Evolutionary conservation across 495 filamentous ascomycete genomes (phyloP), one percentile per base, ranked within the genome.

Genomic region (Penicillium bovifimosum): DNA sequence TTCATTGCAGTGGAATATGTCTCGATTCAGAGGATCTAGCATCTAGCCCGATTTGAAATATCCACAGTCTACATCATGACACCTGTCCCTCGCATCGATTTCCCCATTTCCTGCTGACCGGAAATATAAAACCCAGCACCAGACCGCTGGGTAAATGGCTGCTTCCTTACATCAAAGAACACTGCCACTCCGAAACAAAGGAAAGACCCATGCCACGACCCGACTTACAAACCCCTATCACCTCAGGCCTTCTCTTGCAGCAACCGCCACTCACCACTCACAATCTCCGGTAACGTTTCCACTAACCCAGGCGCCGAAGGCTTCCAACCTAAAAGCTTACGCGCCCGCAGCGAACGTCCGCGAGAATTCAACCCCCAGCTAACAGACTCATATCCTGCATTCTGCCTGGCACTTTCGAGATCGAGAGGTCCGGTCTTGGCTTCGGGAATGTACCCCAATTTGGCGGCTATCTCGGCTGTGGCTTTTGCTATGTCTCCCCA

Each of bases 401-500:
- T 63, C 5, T 57, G 47, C 39, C 64, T 64, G 4, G 62, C 55
- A 3, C 53, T 61, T 8, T 73, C 63, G 5, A 70, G n/a, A 14
- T 59, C 54, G 16, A 66, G 54, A 6, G 43, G 18, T 33, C 67
- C 54, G 5, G 83, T 72, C 41, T 74, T 74, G 0, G 77, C 70
- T 28, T 75, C 68, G 7, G 81, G 68, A 17, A 90, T 68, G 38
- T 81, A 79, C 0, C 84, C 82, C 62, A 80, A 75, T 55, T 80
- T 76, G 9, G 76, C 63, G 6, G 82, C 83, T 59, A 75, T 75
- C 27, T 78, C 66, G 2, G 79, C 86, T 43, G 90, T 72, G 29
- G 64, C 55, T 48, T 68, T 66, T 3, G 83, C 67, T 17, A 90
- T 52, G 3, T 87, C 77, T 10, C 80, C 82, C 86, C 86, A 92